A percentile compares a stretch with the other conserved stretches of the same genome.
phyloP scores from a whole-genome alignment of 2,329 filamentous ascomycete species.

The Fusarium sp. region DNA sequence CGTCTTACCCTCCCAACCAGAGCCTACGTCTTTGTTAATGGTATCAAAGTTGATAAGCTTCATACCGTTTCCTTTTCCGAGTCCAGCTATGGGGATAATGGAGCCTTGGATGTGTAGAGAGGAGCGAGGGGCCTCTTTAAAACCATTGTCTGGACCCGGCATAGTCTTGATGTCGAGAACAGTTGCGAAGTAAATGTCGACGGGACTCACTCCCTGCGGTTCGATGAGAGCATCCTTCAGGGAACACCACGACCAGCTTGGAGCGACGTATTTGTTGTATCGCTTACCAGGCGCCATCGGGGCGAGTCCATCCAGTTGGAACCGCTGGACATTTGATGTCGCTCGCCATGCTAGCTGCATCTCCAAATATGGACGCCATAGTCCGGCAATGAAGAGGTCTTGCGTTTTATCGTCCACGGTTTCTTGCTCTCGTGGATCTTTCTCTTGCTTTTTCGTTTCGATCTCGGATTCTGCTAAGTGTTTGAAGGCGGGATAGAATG shows the following conservation, averaged over 20 bases:
- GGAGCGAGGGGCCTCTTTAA: neutral
- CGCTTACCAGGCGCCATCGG: neutral
- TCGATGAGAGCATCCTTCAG: constrained; percentile 18
- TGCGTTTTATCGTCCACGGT: neutral
- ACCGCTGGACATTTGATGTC: constrained; percentile 2
- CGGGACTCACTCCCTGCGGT: neutral
- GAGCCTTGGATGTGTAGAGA: neutral
- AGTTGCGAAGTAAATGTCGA: neutral
- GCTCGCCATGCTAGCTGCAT: constrained; percentile 27
- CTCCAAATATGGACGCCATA: constrained; percentile 15
- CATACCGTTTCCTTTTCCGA: neutral
- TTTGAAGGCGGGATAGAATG: neutral
- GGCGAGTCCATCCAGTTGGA: neutral
- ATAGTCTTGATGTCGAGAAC: constrained; percentile 1
- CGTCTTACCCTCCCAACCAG: neutral
- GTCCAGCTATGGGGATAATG: neutral
- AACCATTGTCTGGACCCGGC: neutral
- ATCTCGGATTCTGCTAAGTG: neutral
- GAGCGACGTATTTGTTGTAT: neutral
- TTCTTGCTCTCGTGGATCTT: neutral
- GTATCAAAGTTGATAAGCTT: neutral
- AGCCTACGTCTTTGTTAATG: rapidly evolving
- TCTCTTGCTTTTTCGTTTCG: rapidly evolving
- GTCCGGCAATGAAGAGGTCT: constrained; percentile 6
- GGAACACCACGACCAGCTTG: constrained; percentile 30